phyloP scores from a whole-genome alignment of 805 yeast species.

The Lipomyces oligophaga region DNA sequence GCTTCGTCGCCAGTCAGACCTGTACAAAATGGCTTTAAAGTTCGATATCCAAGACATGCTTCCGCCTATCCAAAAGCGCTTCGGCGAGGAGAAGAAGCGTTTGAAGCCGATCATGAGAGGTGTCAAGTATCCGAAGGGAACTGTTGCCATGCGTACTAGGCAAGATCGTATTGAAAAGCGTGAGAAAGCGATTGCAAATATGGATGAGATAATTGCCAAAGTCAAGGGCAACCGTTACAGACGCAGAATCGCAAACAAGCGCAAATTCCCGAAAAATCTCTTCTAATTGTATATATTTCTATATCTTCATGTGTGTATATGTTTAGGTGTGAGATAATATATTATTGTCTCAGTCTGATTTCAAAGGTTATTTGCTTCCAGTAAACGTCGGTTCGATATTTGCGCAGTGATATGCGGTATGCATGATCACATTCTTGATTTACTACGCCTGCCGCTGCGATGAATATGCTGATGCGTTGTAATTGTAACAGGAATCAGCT shows the following conservation, averaged over 20 bases:
- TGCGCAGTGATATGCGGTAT: no score
- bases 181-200: constrained; percentile 15
- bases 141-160: background rate
- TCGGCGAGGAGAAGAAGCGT: constrained; percentile 18
- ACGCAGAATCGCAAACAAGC: constrained; percentile 7
- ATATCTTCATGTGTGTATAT: no score
- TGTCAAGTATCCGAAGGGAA: constrained; percentile 14
- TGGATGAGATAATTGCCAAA: constrained; percentile 16
- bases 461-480: no score
- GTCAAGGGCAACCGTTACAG: constrained; percentile 24
- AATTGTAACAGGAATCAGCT: no score
- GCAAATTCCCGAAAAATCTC: constrained; percentile 17
- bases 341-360: no score
- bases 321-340: no score
- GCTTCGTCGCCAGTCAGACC: constrained; percentile 67
- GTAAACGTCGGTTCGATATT: no score
- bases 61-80: constrained; percentile 52
- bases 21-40: constrained; percentile 67
- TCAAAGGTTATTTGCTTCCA: no score
- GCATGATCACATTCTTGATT: no score
- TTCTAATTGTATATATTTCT: no score
- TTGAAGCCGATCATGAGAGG: constrained; percentile 21
- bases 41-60: constrained; percentile 67
- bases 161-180: constrained; percentile 14
- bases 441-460: no score